Evolutionary conservation across 495 filamentous ascomycete species (phyloP).

Genomic region (Penicillium atrosanguineum): DNA sequence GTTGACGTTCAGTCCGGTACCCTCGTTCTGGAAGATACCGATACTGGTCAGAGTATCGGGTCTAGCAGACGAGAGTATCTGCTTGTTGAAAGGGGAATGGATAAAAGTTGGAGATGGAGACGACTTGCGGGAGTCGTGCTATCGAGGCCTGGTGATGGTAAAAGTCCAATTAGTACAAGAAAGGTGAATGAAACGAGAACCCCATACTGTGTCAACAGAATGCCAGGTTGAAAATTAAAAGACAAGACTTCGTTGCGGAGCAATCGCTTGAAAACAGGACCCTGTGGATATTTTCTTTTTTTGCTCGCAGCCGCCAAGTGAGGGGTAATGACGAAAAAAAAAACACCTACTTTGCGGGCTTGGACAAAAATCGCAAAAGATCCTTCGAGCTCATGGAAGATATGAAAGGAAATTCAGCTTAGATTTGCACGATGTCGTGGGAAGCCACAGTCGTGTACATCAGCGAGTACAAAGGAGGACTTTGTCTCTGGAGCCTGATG

Average conservation of each 20-base stretch:
- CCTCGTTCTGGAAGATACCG: constrained; percentile 78
- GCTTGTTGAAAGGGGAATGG: constrained; percentile 37
- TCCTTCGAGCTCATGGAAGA: constrained; percentile 89
- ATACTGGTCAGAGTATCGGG: constrained; percentile 88
- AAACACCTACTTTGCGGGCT: constrained; percentile 83
- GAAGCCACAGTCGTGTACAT: constrained; percentile 41
- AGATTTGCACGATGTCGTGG: constrained; percentile 38
- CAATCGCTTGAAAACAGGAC: not conserved
- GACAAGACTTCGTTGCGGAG: not conserved
- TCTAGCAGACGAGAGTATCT: constrained; percentile 86
- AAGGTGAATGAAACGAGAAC: not conserved
- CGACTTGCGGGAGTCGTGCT: constrained; percentile 54
- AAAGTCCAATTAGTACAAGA: constrained; percentile 7
- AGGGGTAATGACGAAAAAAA: constrained; percentile 13
- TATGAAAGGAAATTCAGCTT: constrained; percentile 32
- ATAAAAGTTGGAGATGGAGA: constrained; percentile 10
- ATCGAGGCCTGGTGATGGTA: constrained; percentile 71
- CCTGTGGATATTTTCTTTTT: not conserved
- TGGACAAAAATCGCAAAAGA: constrained; percentile 90
- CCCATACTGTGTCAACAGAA: not conserved
- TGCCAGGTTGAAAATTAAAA: not conserved
- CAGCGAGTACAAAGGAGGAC: constrained; percentile 22
- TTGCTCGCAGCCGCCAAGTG: not conserved
- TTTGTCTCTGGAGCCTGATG: constrained; percentile 16
- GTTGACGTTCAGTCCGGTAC: constrained; percentile 61